Evolutionary conservation across 768 basidiomycete species (phyloP).

Genomic region (Asterophora lycoperdoides): DNA sequence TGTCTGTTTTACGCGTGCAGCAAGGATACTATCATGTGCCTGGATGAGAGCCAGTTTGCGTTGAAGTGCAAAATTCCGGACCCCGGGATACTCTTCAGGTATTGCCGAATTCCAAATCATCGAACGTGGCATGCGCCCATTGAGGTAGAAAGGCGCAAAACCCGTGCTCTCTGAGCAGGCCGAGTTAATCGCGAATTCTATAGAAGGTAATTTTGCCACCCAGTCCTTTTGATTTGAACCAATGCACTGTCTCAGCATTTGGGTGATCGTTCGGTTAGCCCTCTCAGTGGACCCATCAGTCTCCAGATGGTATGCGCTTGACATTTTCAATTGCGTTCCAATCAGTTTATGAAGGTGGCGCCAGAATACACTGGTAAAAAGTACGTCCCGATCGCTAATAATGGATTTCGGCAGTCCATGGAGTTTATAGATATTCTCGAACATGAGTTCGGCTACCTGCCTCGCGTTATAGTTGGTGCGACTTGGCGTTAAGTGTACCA

Average conservation of each 20-base stretch:
- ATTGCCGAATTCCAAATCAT: too few species aligned
- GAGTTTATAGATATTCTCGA: slow-evolving; percentile 8
- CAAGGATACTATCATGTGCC: slow-evolving; percentile 9
- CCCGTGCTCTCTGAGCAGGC: neutral
- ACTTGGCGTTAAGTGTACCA: slow-evolving; percentile 16
- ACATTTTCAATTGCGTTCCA: slow-evolving; percentile 5
- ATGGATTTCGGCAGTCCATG: slow-evolving; percentile 19
- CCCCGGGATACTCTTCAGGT: neutral
- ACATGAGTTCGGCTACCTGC: slow-evolving; percentile 10
- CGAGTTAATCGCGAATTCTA: too few species aligned
- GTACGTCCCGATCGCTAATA: slow-evolving; percentile 27
- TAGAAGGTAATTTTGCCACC: too few species aligned
- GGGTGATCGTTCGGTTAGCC: neutral
- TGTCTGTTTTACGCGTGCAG: slow-evolving; percentile 3
- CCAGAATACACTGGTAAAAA: slow-evolving; percentile 32
- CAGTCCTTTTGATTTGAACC: slow-evolving; percentile 11
- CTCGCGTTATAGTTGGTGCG: slow-evolving; percentile 7
- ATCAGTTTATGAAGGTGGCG: slow-evolving; percentile 10
- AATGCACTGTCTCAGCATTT: slow-evolving; percentile 11
- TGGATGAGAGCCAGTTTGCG: slow-evolving; percentile 2
- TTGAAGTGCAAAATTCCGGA: slow-evolving; percentile 1
- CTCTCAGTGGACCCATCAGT: too few species aligned
- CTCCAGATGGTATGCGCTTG: too few species aligned
- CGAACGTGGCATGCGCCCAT: slow-evolving; percentile 5
- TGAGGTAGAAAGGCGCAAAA: neutral